phyloP scores from a whole-genome alignment of 441 rosid species.

The Erysimum cheiri region DNA sequence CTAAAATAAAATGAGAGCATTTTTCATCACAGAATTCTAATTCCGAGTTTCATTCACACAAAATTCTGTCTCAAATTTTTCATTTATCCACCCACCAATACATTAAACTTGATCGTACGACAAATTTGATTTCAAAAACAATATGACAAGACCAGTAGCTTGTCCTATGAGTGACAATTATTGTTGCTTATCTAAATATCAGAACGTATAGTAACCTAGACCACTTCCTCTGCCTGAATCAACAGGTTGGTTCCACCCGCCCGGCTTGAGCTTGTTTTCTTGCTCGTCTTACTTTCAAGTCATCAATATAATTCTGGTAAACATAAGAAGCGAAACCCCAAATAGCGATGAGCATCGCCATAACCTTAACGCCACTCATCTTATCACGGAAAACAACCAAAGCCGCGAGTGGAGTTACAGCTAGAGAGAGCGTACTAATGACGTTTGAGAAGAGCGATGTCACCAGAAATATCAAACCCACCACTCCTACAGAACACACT shows the following conservation, averaged over 20 bases:
- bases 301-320: slow-evolving; percentile 82
- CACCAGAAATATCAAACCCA: slow-evolving; percentile 86
- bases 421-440: slow-evolving; percentile 76
- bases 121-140: slow-evolving; percentile 10
- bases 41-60: neutral
- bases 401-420: slow-evolving; percentile 79
- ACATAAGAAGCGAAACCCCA: slow-evolving; percentile 80
- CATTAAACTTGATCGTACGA: neutral
- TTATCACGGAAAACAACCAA: slow-evolving; percentile 72
- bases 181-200: slow-evolving; percentile 6
- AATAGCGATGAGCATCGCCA: slow-evolving; percentile 78
- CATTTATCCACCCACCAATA: neutral
- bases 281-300: slow-evolving; percentile 54
- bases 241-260: slow-evolving; percentile 30
- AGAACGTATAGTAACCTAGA: slow-evolving; percentile 10
- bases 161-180: slow-evolving; percentile 10
- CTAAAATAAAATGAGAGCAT: too few relatives aligned
- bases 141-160: slow-evolving; percentile 3
- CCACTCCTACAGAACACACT: slow-evolving; percentile 85
- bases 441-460: slow-evolving; percentile 93
- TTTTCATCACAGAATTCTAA: too few relatives aligned
- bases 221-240: slow-evolving; percentile 1
- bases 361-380: slow-evolving; percentile 78
- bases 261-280: slow-evolving; percentile 35
- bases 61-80: neutral